Evolutionary conservation across 352 stramenopile species (phyloP).

Genomic region (Lagenidium giganteum): DNA sequence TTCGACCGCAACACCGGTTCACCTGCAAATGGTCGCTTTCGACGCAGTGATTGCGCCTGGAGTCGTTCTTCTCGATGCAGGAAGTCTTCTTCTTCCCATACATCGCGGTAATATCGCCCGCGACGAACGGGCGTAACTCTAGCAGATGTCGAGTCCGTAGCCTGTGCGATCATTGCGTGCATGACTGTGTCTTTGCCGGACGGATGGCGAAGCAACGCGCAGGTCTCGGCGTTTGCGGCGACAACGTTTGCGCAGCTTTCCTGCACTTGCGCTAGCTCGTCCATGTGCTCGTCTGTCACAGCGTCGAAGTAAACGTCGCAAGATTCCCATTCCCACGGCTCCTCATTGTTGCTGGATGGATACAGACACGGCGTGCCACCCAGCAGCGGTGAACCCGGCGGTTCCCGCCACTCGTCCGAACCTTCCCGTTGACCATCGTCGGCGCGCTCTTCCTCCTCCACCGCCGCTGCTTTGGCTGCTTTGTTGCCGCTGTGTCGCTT

Average conservation of each 20-base stretch:
- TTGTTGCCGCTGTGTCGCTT: too few relatives aligned
- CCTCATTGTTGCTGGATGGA: conserved; percentile 24
- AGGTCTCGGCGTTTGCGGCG: conserved; percentile 26
- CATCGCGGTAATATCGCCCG: conserved; percentile 52
- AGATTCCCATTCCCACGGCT: conserved; percentile 42
- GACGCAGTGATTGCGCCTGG: conserved; percentile 7
- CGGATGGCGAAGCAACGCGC: too few relatives aligned
- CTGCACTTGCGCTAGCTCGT: conserved; percentile 37
- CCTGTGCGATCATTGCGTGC: conserved; percentile 33
- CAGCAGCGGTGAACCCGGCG: conserved; percentile 17
- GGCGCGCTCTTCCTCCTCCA: conserved; percentile 1
- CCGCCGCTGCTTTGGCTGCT: conserved; percentile 3
- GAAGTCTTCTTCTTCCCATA: conserved; percentile 68
- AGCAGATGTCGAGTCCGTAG: too few relatives aligned
- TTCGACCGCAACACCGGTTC: conserved; percentile 38
- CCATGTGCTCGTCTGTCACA: conserved; percentile 30
- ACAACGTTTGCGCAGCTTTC: conserved; percentile 49
- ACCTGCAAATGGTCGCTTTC: conserved; percentile 16
- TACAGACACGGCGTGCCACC: conserved; percentile 75
- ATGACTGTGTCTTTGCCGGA: conserved; percentile 31
- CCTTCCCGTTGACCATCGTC: too few relatives aligned
- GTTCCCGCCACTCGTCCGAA: conserved; percentile 25
- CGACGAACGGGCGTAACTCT: conserved; percentile 28
- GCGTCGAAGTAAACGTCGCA: conserved; percentile 42
- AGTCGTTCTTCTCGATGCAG: conserved; percentile 18